Conservation (phyloP, 2,329 filamentous ascomycete genomes). For the Alternaria conjuncta region DNA sequence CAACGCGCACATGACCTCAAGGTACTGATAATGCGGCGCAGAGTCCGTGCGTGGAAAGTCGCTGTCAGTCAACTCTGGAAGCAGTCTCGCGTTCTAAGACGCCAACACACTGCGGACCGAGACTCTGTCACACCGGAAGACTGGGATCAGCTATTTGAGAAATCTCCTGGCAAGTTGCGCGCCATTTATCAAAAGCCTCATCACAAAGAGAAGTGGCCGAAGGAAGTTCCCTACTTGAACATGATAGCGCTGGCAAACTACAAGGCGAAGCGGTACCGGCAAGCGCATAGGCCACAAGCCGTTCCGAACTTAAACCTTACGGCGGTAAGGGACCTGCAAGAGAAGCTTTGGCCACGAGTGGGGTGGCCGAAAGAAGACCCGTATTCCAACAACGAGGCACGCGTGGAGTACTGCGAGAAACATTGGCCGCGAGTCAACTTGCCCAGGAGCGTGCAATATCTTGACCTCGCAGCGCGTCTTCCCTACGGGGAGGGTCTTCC, state of each 20-base stretch:
- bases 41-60: neutral
- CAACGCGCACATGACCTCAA: neutral
- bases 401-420: neutral
- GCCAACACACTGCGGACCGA: neutral
- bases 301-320: neutral
- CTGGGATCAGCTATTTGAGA: neutral
- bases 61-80: neutral
- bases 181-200: neutral
- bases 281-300: neutral
- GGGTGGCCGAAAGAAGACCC: neutral
- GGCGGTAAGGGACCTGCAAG: neutral
- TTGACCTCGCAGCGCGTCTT: neutral
- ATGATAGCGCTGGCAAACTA: neutral
- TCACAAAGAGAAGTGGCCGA: neutral
- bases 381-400: neutral
- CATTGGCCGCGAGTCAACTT: neutral
- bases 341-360: neutral
- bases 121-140: neutral
- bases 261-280: neutral
- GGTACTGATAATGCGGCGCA: neutral
- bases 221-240: neutral
- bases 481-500: neutral
- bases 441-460: neutral
- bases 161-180: neutral
- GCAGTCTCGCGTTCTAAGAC: neutral